phyloP scores from a whole-genome alignment of 1,284 basidiomycete species.

The Farysia itapuensis region DNA sequence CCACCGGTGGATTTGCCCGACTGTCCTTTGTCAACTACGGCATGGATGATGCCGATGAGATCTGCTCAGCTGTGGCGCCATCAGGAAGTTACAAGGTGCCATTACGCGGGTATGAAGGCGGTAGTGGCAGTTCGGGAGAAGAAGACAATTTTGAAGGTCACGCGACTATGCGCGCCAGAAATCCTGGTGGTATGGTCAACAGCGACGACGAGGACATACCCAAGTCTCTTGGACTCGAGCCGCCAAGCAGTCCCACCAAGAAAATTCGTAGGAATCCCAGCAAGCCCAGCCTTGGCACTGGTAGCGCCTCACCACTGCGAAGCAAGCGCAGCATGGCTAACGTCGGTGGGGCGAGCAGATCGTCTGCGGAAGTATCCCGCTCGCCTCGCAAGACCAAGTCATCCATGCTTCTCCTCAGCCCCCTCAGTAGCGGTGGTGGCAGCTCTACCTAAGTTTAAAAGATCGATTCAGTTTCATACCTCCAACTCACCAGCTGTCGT shows the following conservation, averaged over 20 bases:
- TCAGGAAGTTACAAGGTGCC: constrained; percentile 55
- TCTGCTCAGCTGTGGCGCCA: constrained; percentile 56
- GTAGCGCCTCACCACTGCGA: constrained; percentile 8
- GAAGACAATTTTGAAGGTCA: constrained; percentile 22
- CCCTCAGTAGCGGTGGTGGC: constrained; percentile 24
- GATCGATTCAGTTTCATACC: no score
- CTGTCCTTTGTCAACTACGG: constrained; percentile 58
- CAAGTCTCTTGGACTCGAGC: background rate
- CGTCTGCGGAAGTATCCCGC: background rate
- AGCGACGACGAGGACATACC: constrained; percentile 13
- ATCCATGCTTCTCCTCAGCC: no score
- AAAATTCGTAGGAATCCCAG: constrained; percentile 28
- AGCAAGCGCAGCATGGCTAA: constrained; percentile 26
- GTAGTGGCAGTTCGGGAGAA: constrained; percentile 11
- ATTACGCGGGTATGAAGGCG: constrained; percentile 35
- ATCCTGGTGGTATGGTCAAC: constrained; percentile 1
- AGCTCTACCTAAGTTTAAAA: no score
- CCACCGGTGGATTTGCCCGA: background rate
- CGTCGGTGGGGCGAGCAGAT: no score
- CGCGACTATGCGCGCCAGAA: background rate
- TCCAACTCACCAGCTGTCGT: no score
- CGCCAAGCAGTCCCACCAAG: constrained; percentile 12
- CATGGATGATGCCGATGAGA: constrained; percentile 56
- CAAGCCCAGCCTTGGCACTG: constrained; percentile 6
- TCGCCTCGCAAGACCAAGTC: constrained; percentile 28